Base-by-base conservation (phyloP, 2,329 filamentous ascomycete genomes). In the Leptoxyphium fumago region DNA sequence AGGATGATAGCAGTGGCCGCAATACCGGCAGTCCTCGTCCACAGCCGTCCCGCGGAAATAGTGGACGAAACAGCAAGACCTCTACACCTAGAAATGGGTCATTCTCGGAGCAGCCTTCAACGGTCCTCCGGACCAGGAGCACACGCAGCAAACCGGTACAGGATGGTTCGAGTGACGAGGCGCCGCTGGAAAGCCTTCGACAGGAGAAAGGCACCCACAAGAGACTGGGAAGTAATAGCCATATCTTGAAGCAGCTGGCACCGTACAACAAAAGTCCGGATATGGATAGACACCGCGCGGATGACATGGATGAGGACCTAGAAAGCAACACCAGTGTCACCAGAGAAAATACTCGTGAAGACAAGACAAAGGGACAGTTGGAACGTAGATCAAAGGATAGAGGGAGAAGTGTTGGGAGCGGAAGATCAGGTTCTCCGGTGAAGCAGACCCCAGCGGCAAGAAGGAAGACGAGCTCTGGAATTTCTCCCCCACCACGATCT, bases 241-340 rank as follows among this genome's bases (percentile, higher is more conserved):
- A 62, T 45, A 51, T 63, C n/a, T 54, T 63, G 46, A 62, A 61
- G 45, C 61, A 63, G 43, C 51, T 63, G 15, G 59, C 59, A 32
- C 59, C 59, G 14, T 63, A 61, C 48, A 63, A 63, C 40, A 55
- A 55, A 30, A 61, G 57, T 42, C 61, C 61, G 10, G 59, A 60
- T 41, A 43, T 58, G 36, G 59, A 56, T 42, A 49, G 59, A 28
- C 51, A 56, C 32, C 45, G 46, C 44, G 49, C 45, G 9, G 53
- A 53, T 15, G 61, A 56, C 36, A 58, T 58, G 10, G 62, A 64
- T 13, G 65, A 66, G 29, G 48, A 49, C 11, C 32, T 36, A 5
- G 32, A 36, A 36, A 36, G 32, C 32, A 15, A 36, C 32, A 46
- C 39, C 46, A 47, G 15, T 42, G 41, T 21, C 34, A 14, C 42